Conservation (phyloP, 2,329 filamentous ascomycete species). For the Sarocladiaceae sp. region DNA sequence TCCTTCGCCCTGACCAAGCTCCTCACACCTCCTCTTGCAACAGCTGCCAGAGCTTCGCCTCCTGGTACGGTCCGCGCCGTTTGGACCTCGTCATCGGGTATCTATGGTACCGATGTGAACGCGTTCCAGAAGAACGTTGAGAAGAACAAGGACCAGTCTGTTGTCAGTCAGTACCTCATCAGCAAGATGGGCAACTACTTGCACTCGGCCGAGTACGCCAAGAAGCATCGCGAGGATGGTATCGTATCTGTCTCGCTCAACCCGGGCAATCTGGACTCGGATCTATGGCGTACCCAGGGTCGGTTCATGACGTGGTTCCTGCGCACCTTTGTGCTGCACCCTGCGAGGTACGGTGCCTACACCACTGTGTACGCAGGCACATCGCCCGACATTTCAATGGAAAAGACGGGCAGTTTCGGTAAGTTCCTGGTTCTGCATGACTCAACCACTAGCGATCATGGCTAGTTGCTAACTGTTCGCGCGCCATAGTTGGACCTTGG, state of each 20-base stretch:
- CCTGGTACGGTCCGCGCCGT: slow-evolving; percentile 22
- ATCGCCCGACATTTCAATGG: background rate
- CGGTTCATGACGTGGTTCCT: slow-evolving; percentile 14
- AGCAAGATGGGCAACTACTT: slow-evolving; percentile 27
- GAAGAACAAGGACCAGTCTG: slow-evolving; percentile 10
- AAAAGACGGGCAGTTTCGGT: too few species aligned
- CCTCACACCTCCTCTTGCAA: slow-evolving; percentile 25
- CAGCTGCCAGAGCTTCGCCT: too few species aligned
- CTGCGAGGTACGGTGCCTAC: background rate
- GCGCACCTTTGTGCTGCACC: slow-evolving; percentile 10
- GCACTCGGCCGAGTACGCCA: slow-evolving; percentile 24
- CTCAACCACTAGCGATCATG: too few species aligned
- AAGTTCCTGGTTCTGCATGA: too few species aligned
- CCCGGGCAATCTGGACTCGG: slow-evolving; percentile 32
- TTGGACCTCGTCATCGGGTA: slow-evolving; percentile 23
- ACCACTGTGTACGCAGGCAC: background rate
- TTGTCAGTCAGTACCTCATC: slow-evolving; percentile 21
- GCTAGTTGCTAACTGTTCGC: too few species aligned
- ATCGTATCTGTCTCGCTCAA: slow-evolving; percentile 28
- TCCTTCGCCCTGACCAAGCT: slow-evolving; percentile 30
- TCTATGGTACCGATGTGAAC: background rate
- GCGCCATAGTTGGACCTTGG: too few species aligned
- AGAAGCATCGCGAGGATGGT: slow-evolving; percentile 20
- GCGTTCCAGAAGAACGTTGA: slow-evolving; percentile 14
- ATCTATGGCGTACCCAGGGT: slow-evolving; percentile 26